Base-by-base conservation (phyloP, 2,329 filamentous ascomycete species). In the Stromatinia cepivora region DNA sequence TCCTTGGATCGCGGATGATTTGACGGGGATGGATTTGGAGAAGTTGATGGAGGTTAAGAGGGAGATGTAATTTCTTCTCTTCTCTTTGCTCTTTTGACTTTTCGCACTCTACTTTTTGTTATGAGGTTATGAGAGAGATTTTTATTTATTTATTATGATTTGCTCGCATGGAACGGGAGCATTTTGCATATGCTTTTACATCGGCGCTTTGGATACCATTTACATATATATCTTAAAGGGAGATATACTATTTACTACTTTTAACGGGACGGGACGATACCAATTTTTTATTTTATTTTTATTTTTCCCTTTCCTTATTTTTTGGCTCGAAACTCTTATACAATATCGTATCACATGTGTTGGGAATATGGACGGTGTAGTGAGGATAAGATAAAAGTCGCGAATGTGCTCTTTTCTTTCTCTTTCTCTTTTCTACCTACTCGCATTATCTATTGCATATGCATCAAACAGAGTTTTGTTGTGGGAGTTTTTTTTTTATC, bases 1-100 rank as follows among this genome's bases (percentile, higher is more conserved):
- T 1, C 86, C 89, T 10, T 97, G 92, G 92, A 81, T 93, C 69
- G 88, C 88, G 0, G 90, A 93, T 72, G 90, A 92, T 77, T 86
- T 89, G 4, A 87, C 85, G 2, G 83, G 86, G 69, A 85, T 87
- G 70, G 85, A 90, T 76, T 78, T 88, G 71, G 82, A 86, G 78
- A 82, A 85, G 77, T 86, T 90, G 84, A 84, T 87, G 77, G 81
- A 84, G 75, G 72, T 77, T 52, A 76, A 77, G 74, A 70, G 70
- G 58, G 76, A 77, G 72, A 66, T 69, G 70, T 73, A 68, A 70
- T 53, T 53, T 36, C 61, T 31, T 22, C 46, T 70, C 63, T 39
- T 25, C 36, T 42, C 34, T 71, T 63, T 22, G 39, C 39, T 31
- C 31, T 4, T 42, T 72, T 70, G 65, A 34, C 17, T 25, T 34